Conservation (phyloP, 306 rosid species). For the Acacia acuminata region DNA sequence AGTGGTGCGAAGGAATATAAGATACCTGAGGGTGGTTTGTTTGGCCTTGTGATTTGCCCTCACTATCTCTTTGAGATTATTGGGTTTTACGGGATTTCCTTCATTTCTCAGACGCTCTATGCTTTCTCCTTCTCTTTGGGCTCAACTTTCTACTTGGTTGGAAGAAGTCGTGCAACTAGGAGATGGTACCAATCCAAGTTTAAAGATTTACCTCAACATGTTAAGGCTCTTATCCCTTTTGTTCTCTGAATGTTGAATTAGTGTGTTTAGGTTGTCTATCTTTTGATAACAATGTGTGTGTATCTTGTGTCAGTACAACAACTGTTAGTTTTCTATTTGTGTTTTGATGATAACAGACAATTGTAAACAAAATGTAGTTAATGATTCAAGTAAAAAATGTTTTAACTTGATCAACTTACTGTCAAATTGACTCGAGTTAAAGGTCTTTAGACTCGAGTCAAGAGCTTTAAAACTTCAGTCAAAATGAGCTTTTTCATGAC, state of each 20-base stretch:
- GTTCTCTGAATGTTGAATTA: slow-evolving; percentile 37
- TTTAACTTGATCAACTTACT: too few species aligned
- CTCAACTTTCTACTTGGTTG: slow-evolving; percentile 53
- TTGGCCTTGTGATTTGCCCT: slow-evolving; percentile 69
- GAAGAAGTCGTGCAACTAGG: slow-evolving; percentile 78
- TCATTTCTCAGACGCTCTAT: slow-evolving; percentile 65
- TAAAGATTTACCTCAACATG: slow-evolving; percentile 61
- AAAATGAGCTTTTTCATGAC: too few species aligned
- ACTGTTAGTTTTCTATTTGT: too few species aligned
- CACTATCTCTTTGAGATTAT: slow-evolving; percentile 81
- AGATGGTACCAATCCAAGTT: slow-evolving; percentile 79
- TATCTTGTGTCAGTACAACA: background rate
- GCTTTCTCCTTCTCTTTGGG: slow-evolving; percentile 50
- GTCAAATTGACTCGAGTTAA: too few species aligned
- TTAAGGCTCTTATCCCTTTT: slow-evolving; percentile 74
- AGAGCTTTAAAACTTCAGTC: too few species aligned
- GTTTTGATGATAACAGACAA: too few species aligned
- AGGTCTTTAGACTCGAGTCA: too few species aligned
- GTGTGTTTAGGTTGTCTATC: too few species aligned
- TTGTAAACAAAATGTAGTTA: too few species aligned
- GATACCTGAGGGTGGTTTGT: slow-evolving; percentile 84
- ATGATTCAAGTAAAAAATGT: too few species aligned
- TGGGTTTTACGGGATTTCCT: slow-evolving; percentile 56
- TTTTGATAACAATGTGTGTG: too few species aligned
- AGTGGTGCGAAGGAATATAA: slow-evolving; percentile 63